Conservation (phyloP, 2,329 filamentous ascomycete genomes). For the Scopulariopsis brevicaulis region DNA sequence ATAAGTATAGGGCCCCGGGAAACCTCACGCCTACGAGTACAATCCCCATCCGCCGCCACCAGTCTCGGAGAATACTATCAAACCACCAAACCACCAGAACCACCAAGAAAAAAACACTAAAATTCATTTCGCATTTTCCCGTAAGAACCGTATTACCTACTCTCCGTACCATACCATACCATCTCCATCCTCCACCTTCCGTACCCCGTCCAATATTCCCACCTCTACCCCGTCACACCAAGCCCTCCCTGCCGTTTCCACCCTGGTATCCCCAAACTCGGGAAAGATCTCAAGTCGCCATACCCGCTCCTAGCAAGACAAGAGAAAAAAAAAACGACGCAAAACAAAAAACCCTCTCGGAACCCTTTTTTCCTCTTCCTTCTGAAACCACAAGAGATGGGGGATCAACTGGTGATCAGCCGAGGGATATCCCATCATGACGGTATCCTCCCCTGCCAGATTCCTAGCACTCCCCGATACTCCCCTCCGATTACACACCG, state of each 20-base stretch:
- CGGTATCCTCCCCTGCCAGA: no score
- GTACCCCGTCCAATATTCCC: not conserved
- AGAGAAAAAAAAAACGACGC: no score
- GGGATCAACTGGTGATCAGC: not conserved
- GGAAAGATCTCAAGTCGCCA: no score
- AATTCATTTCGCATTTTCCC: not conserved
- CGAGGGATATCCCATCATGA: not conserved
- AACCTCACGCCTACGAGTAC: no score
- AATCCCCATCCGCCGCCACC: not conserved
- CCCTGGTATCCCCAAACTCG: not conserved
- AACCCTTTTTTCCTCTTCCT: not conserved
- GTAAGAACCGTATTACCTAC: not conserved
- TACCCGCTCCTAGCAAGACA: no score
- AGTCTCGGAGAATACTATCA: no score
- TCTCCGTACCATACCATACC: not conserved
- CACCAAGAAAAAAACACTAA: not conserved
- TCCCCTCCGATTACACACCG: no score
- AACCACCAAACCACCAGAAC: not conserved
- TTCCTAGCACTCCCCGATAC: not conserved
- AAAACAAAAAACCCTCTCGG: not conserved
- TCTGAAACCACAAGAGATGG: not conserved
- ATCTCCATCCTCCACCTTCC: not conserved
- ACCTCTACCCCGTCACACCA: not conserved
- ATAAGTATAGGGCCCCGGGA: no score
- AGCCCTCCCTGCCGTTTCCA: not conserved